Percentiles rank a stretch among this genome's conserved stretches.
These are phyloP conservation scores for Serendipita sp. DNA, from an alignment of 768 basidiomycete species.

Conservation along the genomic window DNA sequence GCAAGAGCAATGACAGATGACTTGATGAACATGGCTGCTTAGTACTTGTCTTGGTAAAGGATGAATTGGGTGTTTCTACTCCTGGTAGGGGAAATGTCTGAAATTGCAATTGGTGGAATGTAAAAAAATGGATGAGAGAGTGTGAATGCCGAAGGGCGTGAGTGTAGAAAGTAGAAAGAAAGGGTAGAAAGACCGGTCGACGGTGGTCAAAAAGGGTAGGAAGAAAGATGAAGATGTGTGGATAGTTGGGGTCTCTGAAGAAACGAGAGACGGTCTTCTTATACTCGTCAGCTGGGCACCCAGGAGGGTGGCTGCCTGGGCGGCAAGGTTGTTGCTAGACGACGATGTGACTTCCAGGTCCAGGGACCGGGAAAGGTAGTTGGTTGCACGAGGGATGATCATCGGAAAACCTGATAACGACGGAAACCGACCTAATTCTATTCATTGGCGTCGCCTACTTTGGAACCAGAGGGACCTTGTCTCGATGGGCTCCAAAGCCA, in stretches of 20 bases:
- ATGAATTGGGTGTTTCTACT: not conserved
- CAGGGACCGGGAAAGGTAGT: not conserved
- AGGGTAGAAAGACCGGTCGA: not conserved
- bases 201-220: not conserved
- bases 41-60: not conserved
- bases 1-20: constrained; percentile 13
- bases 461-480: too few species aligned
- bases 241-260: not conserved
- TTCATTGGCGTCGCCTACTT: not conserved
- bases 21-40: constrained; percentile 11
- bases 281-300: not conserved
- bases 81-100: not conserved
- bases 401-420: not conserved
- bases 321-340: not conserved
- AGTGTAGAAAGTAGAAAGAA: not conserved
- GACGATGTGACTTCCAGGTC: not conserved
- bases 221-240: not conserved
- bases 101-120: not conserved
- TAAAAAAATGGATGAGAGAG: not conserved
- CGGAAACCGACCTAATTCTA: not conserved
- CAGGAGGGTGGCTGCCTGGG: not conserved
- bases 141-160: not conserved
- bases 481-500: too few species aligned
- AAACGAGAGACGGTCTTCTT: not conserved
- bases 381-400: not conserved